Evolutionary conservation across 228 moss, liverwort and hornwort species (phyloP), one percentile per base, ranked within the genome.

Genomic region (Sphagnum magellanicum): DNA sequence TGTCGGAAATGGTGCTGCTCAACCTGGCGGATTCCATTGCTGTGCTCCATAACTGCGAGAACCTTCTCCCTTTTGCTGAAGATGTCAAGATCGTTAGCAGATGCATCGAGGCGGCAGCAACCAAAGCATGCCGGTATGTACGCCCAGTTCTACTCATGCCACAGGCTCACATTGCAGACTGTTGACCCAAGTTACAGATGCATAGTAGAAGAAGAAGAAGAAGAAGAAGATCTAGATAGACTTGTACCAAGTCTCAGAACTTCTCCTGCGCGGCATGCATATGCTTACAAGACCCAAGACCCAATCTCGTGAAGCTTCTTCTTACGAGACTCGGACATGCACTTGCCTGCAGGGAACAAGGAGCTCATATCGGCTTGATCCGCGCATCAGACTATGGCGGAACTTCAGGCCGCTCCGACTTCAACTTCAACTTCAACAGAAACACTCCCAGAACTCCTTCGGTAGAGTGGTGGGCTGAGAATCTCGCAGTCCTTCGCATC

Each of bases 391-490:
- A 88, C 16, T 88, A 89, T 67, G 88, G 89, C 0, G 69, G 63
- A 4, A 32, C 32, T 32, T 84, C 90, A 9, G 61, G 79, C 50
- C 81, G 89, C 49, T 73, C 79, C 10, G 79, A 74, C 64, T 85
- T 79, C 16, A 95, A 87, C 76, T 72, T 92, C 49, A 83, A 88
- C 10, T 85, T 90, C 53, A 85, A 80, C 64, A 81, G 76, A 67
- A 84, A 86, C 16, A 53, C 68, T 0, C 86, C 82, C 5, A 85
- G 80, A 70, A 83, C 79, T 32, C 74, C 93, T 4, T 76, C 83
- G 14, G 74, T 87, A 0, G 95, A 95, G 68, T 95, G 95, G 95
- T 95, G 95, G 95, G 95, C 92, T 16, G 95, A 90, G 72, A 92
- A 95, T 69, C 82, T 95, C 59, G 87, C 92, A 6, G 92, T 95